phyloP scores from a whole-genome alignment of 345 rosid species.

The Aquilaria sinensis region DNA sequence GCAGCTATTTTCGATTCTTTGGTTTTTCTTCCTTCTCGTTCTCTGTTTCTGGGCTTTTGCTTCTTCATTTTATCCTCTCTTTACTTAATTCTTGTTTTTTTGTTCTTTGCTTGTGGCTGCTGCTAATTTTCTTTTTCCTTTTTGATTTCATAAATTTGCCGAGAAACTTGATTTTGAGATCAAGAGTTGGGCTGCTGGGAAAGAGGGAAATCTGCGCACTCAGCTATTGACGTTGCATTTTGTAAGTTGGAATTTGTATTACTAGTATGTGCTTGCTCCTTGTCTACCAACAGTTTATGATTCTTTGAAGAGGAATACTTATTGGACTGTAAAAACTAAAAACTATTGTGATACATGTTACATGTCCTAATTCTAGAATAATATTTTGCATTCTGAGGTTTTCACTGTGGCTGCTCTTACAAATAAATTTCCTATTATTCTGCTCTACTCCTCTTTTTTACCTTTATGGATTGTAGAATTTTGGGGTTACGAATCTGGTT shows the following conservation, averaged over 20 bases:
- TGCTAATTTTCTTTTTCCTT: slow-evolving; percentile 4
- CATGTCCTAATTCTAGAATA: no score
- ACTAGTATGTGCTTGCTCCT: background rate
- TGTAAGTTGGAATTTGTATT: slow-evolving; percentile 31
- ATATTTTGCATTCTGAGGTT: no score
- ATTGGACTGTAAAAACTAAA: no score
- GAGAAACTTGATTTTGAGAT: slow-evolving; percentile 57
- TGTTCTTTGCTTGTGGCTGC: slow-evolving; percentile 7
- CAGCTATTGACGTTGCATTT: slow-evolving; percentile 75
- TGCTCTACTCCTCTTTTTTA: background rate
- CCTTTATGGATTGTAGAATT: no score
- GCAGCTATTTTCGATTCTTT: no score
- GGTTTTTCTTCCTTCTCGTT: no score
- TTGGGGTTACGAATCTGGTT: no score
- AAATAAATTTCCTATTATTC: no score
- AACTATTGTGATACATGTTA: no score
- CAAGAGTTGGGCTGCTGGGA: slow-evolving; percentile 88
- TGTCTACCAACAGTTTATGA: background rate
- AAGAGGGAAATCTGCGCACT: slow-evolving; percentile 92
- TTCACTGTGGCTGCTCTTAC: no score
- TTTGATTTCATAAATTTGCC: slow-evolving; percentile 64
- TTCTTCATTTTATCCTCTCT: background rate
- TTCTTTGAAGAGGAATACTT: background rate
- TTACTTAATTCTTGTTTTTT: background rate
- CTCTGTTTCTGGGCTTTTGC: no score